phyloP scores from a whole-genome alignment of 2,329 filamentous ascomycete genomes.

The Metarhizium robertsii region DNA sequence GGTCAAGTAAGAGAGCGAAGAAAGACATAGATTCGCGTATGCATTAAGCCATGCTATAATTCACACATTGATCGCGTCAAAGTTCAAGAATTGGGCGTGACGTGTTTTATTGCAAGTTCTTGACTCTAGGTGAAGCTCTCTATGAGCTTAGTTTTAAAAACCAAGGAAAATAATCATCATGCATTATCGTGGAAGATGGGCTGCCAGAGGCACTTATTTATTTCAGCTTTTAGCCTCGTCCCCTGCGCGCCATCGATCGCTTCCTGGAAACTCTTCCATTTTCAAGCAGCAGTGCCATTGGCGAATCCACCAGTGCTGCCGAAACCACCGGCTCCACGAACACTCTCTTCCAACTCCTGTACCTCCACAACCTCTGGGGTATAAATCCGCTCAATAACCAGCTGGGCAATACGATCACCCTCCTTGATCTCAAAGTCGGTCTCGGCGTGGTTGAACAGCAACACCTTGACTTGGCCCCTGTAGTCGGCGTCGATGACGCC shows the following conservation, averaged over 20 bases:
- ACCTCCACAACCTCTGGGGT: slow-evolving; percentile 91
- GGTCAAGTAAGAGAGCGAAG: background rate
- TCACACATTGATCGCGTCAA: no score
- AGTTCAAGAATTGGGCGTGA: no score
- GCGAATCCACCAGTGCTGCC: slow-evolving; percentile 62
- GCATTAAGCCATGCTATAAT: background rate
- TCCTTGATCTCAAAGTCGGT: slow-evolving; percentile 71
- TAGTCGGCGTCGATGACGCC: slow-evolving; percentile 98
- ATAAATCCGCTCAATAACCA: slow-evolving; percentile 88
- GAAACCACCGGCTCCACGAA: slow-evolving; percentile 82
- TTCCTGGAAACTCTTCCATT: background rate
- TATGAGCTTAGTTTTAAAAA: no score
- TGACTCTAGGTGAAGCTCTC: no score
- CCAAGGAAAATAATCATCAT: background rate
- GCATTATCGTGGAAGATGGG: background rate
- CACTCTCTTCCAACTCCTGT: slow-evolving; percentile 78
- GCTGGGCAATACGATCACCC: slow-evolving; percentile 87
- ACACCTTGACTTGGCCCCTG: slow-evolving; percentile 83
- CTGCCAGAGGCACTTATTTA: background rate
- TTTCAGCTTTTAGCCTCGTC: background rate
- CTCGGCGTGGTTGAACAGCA: slow-evolving; percentile 89
- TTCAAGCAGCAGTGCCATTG: background rate
- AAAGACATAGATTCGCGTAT: background rate
- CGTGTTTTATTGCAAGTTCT: no score
- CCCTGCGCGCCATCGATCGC: background rate